These are phyloP conservation scores for Fusarium incarnatum DNA, from an alignment of 2,329 filamentous ascomycete species.

Conservation along the genomic window DNA sequence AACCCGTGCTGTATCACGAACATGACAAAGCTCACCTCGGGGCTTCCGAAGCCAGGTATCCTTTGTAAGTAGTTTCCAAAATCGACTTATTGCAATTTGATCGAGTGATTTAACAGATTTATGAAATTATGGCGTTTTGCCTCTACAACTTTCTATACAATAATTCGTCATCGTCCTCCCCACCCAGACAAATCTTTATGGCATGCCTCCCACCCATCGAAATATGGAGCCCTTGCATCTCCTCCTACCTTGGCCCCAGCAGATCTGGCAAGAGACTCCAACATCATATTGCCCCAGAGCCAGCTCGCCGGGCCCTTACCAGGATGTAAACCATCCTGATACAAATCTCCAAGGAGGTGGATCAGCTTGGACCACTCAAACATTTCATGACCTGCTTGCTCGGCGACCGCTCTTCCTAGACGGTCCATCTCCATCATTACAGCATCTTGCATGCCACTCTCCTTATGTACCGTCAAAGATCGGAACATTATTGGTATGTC, in stretches of 20 bases:
- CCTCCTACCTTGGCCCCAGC: slow-evolving; percentile 7
- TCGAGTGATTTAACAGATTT: neutral
- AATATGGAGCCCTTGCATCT: slow-evolving; percentile 13
- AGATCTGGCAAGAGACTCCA: slow-evolving; percentile 32
- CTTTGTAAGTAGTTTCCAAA: neutral
- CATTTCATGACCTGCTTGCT: slow-evolving; percentile 37
- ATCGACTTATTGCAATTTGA: neutral
- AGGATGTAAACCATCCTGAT: slow-evolving; percentile 21
- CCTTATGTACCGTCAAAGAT: slow-evolving; percentile 27
- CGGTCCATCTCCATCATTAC: slow-evolving; percentile 39
- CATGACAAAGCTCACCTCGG: neutral
- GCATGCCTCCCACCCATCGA: slow-evolving; percentile 17
- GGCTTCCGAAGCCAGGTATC: neutral
- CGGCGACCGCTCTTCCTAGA: slow-evolving; percentile 27
- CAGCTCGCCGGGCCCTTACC: slow-evolving; percentile 34
- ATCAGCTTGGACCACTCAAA: slow-evolving; percentile 36
- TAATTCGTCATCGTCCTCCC: slow-evolving; percentile 23
- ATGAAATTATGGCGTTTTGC: neutral
- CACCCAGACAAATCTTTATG: slow-evolving; percentile 5
- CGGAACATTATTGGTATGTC: slow-evolving; percentile 33
- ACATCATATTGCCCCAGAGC: slow-evolving; percentile 35
- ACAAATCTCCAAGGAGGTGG: slow-evolving; percentile 20
- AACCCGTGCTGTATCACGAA: neutral
- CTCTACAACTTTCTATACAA: neutral
- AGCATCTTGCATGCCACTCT: slow-evolving; percentile 28